Percentiles rank a stretch among this genome's conserved stretches.
Evolutionary conservation across 306 rosid species (phyloP).

Genomic region (Rosa multiflora): DNA sequence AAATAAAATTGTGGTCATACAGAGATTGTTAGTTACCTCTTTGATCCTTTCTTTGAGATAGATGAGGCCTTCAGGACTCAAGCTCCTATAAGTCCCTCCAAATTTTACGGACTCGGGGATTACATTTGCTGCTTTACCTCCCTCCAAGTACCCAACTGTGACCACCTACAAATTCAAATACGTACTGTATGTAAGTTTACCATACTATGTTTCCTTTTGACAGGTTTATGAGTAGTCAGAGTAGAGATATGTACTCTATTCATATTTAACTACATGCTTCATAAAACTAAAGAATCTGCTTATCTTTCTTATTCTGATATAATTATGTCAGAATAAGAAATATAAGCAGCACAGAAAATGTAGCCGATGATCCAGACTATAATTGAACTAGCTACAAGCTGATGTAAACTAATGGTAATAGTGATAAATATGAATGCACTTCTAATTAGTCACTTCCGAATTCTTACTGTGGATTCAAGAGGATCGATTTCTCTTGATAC

Average conservation of each 20-base stretch:
- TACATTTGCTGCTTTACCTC: conserved; percentile 33
- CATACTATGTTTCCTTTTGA: neutral
- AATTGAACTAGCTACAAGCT: neutral
- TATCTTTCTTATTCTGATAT: neutral
- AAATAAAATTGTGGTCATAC: neutral
- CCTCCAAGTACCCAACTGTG: conserved; percentile 36
- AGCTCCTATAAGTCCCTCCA: conserved; percentile 41
- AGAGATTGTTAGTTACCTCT: conserved; percentile 29
- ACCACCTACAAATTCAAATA: conserved; percentile 32
- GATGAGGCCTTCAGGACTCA: conserved; percentile 32
- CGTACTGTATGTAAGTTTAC: neutral
- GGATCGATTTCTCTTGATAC: conserved; percentile 45
- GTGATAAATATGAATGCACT: neutral
- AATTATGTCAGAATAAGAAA: neutral
- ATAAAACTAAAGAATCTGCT: neutral
- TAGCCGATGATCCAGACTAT: neutral
- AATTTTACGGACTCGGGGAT: conserved; percentile 33
- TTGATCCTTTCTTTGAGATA: conserved; percentile 37
- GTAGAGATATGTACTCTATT: neutral
- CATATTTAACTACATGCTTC: neutral
- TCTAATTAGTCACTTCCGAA: neutral
- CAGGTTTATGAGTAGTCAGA: neutral
- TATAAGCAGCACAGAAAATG: neutral
- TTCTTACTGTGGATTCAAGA: conserved; percentile 36
- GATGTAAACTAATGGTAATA: neutral